Evolutionary conservation across 768 basidiomycete genomes (phyloP), one percentile per base, ranked within the genome.

Genomic region (Sarcomyxa edulis): DNA sequence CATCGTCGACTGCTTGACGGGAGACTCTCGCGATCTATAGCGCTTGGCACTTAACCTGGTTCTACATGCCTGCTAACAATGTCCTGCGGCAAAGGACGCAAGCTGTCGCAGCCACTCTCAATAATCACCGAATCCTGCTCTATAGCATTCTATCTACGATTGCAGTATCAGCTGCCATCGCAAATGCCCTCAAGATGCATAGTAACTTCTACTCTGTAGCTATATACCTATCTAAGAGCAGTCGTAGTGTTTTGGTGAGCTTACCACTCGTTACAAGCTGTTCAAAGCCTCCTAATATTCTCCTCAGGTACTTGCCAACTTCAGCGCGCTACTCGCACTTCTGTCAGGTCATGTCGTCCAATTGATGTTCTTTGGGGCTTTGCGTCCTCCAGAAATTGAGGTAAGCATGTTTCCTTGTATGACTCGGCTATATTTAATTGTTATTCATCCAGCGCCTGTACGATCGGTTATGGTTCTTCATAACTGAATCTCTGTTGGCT

Each of bases 381-480:
- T 99, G 26, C 71, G 93, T 33, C 68, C 91, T 9, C 82, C 84
- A 34, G 95, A 99, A 63, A 72, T 97, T 30, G 95, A 99, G 79
- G 95, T 91, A 54, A 32, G 75, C 56, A 7, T 15, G 19, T 18
- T 7, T 30, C 15, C 12, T 24, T 25, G 20, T 5, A 32, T 23
- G 36, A 29, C 9, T 19, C 10, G 16, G 21, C 21, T 3, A 22
- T 39, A n/a, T 22, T 38, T 12, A 28, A 19, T 15, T 9, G 30
- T 5, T 12, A 24, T 21, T 31, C 32, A 35, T 22, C 22, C 12
- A 99, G 95, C 84, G 94, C 20, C 71, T 99, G 1, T 96, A 97
- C 58, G 95, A 98, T 56, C 76, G 90, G 47, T 76, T 91, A 21
- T 98, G 96, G 95, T 93, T 94, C 66, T 96, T 96, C 63, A 76